Base-by-base conservation (phyloP, 805 yeast species). In the Suhomyces emberorum region DNA sequence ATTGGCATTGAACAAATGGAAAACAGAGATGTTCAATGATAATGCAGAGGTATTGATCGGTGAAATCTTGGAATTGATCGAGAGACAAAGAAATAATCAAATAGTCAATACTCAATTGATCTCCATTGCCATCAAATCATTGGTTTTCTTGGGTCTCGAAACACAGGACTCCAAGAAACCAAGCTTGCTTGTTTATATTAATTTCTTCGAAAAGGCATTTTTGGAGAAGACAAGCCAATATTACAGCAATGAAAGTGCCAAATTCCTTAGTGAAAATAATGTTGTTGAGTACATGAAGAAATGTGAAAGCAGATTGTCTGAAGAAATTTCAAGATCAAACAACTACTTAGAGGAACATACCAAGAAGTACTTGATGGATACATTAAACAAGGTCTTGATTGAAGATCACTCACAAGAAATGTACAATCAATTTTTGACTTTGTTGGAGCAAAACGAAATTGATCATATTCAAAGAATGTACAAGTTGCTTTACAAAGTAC, bases 141-240 rank as follows among this genome's bases (percentile, higher is more conserved):
- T 89, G 65, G 96, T 91, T 9, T 75, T 80, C 30, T 70, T 93
- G 45, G 98, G 98, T 4, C 82, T 95, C 48, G 98, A 93, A 56
- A 81, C 79, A 39, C 88, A 83, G 55, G 97, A 88, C 61, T 73
- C 86, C 58, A 88, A 85, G 63, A 88, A 88, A 54, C 78, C 87
- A 35, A 88, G 86, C 54, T 70, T 89, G 52, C 74, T 81, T 15
- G 88, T 89, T 21, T 93, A 93, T 63, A 78, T 83, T 46, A 79
- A 79, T 39, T 74, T 75, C 49, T 93, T 91, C 53, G 96, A 93
- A 59, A 71, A 65, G 28, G 77, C 79, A 26, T 93, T 88, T 56
- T 70, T 93, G 46, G 78, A 75, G 16, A 81, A 77, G 35, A 83
- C 93, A 2, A 73, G 68, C 38, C 75, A 71, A 23, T 87, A 80